These are phyloP conservation scores for Hyaloperonospora arabidopsidis DNA, from an alignment of 352 stramenopile species.

Conservation along the genomic window DNA sequence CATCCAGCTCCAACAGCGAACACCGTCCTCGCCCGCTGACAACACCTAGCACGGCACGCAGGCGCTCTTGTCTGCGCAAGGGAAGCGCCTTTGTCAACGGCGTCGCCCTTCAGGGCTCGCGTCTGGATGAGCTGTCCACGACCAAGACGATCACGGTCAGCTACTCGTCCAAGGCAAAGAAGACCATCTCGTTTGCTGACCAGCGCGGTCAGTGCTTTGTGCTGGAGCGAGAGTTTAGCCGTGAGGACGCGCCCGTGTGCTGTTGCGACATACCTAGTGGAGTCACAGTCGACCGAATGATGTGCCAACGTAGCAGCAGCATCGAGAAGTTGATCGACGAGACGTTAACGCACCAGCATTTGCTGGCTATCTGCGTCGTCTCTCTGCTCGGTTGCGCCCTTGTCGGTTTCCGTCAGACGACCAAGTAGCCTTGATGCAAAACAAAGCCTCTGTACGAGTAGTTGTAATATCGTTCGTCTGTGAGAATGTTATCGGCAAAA, in stretches of 20 bases:
- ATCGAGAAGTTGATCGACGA: conserved; percentile 35
- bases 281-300: conserved; percentile 17
- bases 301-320: conserved; percentile 22
- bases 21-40: conserved; percentile 7
- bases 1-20: conserved; percentile 3
- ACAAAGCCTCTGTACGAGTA: no score
- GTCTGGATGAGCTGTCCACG: conserved; percentile 29
- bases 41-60: conserved; percentile 9
- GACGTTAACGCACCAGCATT: conserved; percentile 33
- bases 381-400: conserved; percentile 41
- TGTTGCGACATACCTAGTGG: conserved; percentile 35
- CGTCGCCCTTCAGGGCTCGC: conserved; percentile 15
- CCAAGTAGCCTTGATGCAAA: conserved; percentile 14
- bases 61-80: conserved; percentile 40
- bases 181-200: conserved; percentile 52
- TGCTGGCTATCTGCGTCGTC: conserved; percentile 51
- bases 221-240: conserved; percentile 39
- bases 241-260: conserved; percentile 33
- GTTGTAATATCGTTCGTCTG: no score
- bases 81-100: conserved; percentile 37
- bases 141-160: conserved; percentile 31
- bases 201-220: conserved; percentile 46
- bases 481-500: no score
- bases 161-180: conserved; percentile 35
- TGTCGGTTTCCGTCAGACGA: conserved; percentile 29